Base-by-base conservation (phyloP, 164 flowering plant species). In the Magnolia kwangsiensis region DNA sequence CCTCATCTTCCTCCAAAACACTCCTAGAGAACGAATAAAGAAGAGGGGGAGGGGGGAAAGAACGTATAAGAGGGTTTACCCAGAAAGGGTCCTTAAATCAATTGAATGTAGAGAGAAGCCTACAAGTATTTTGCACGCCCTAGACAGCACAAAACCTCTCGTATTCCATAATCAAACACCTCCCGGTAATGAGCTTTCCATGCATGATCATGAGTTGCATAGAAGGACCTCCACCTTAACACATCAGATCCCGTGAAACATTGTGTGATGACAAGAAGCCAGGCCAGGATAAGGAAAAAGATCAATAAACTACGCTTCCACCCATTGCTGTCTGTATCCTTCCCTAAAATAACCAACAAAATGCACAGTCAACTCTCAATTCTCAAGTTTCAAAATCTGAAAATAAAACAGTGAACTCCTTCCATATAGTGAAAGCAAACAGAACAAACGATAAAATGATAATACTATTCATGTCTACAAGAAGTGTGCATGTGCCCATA, bases 181-280 rank as follows among this genome's bases (percentile, higher is more conserved):
- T 93, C 98, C 51, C 80, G 78, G 80, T 93, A 93, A 80, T 93
- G 98, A 79, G 92, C 88, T 73, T 85, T 93, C 96, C 98, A 93
- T 50, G 86, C 92, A 80, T 80, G 77, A 65, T 91, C 92, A 82
- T 93, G 88, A 58, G 90, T 87, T 77, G 85, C 85, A 85, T 93
- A 93, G 74, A 89, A 93, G 11, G 91, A 93, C 76, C 96, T 83
- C 98, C 96, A 93, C 77, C 84, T 86, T 68, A 91, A 79, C 51
- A 93, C 89, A 85, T 90, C 95, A 71, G 89, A 82, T 68, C 98
- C 95, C 1, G 84, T 74, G 75, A 87, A 82, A 75, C 92, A 90
- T 81, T 92, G 98, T 7, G 84, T 63, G 50, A 87, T 37, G 16
- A 89, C 84, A 37, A 87, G 82, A 82, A 81, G 82, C 80, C 91